Evolutionary conservation across 495 filamentous ascomycete genomes (phyloP).

Genomic region (Antarctomyces pellizariae): DNA sequence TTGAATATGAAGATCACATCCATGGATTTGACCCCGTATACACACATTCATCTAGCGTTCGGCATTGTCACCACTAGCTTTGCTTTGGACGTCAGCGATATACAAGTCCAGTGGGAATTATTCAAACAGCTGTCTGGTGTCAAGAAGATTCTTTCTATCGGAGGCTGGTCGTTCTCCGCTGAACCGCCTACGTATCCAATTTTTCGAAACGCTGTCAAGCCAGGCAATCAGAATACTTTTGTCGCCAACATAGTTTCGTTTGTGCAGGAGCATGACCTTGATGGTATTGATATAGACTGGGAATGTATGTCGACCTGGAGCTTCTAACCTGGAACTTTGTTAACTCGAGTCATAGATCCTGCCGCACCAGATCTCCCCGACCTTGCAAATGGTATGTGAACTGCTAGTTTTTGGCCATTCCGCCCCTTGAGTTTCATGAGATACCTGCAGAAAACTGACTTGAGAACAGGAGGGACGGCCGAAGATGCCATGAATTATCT

Average conservation of each 20-base stretch:
- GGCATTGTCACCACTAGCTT: conserved; percentile 14
- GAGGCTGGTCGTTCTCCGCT: conserved; percentile 24
- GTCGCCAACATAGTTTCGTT: conserved; percentile 14
- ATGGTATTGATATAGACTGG: conserved; percentile 12
- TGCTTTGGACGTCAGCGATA: conserved; percentile 10
- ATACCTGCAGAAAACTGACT: too few species aligned
- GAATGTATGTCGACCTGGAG: too few species aligned
- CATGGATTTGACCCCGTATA: conserved; percentile 12
- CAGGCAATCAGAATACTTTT: conserved; percentile 16
- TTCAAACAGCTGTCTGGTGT: conserved; percentile 10
- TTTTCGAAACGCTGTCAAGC: conserved; percentile 16
- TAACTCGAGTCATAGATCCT: too few species aligned
- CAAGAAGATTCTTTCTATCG: conserved; percentile 21
- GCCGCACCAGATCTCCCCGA: too few species aligned
- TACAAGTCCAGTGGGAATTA: conserved; percentile 4
- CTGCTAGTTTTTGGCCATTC: too few species aligned
- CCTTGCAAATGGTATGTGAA: too few species aligned
- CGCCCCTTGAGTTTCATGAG: too few species aligned
- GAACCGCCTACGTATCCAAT: conserved; percentile 14
- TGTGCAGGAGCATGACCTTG: conserved; percentile 9
- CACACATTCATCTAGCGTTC: conserved; percentile 24
- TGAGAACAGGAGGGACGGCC: too few species aligned
- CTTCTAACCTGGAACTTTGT: too few species aligned
- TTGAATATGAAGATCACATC: conserved; percentile 6
- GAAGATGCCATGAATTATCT: too few species aligned